Conservation (phyloP, 495 filamentous ascomycete species). For the Cenococcum geophilum region DNA sequence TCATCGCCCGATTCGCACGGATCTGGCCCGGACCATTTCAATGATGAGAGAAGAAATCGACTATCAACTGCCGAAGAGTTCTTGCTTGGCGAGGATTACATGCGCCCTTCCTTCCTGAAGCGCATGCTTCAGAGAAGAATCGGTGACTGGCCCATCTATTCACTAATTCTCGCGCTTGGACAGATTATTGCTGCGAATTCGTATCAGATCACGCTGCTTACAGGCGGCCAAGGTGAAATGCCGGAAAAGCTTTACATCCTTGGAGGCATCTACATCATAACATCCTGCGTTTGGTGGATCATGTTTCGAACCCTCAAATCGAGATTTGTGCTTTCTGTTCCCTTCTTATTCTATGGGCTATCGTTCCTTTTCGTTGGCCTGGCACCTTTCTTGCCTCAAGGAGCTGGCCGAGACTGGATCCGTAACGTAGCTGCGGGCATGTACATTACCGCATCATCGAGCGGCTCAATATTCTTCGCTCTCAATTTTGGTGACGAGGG, state of each 20-base stretch:
- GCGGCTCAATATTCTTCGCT: constrained; percentile 57
- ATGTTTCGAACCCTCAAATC: constrained; percentile 53
- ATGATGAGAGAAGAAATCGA: constrained; percentile 29
- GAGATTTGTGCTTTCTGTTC: constrained; percentile 49
- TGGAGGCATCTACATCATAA: constrained; percentile 54
- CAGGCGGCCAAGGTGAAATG: constrained; percentile 54
- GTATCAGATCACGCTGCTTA: constrained; percentile 62
- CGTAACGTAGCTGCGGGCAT: constrained; percentile 56
- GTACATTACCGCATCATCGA: constrained; percentile 55
- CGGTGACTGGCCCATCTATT: constrained; percentile 67
- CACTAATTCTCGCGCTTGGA: constrained; percentile 60
- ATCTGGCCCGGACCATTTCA: background rate
- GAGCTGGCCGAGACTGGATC: constrained; percentile 44
- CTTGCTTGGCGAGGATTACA: constrained; percentile 56
- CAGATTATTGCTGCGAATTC: constrained; percentile 64
- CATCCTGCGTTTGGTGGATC: constrained; percentile 59
- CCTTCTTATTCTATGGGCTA: constrained; percentile 57
- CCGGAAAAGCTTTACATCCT: constrained; percentile 59
- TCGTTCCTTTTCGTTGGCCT: constrained; percentile 61
- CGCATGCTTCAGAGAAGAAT: constrained; percentile 29
- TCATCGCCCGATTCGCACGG: background rate
- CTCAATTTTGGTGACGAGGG: constrained; percentile 60
- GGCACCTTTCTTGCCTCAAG: constrained; percentile 47
- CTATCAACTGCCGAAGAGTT: constrained; percentile 36
- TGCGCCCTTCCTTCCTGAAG: constrained; percentile 55